Evolutionary conservation across 2,329 filamentous ascomycete species (phyloP), one percentile per base, ranked within the genome.

Genomic region (Aureobasidium sp.): DNA sequence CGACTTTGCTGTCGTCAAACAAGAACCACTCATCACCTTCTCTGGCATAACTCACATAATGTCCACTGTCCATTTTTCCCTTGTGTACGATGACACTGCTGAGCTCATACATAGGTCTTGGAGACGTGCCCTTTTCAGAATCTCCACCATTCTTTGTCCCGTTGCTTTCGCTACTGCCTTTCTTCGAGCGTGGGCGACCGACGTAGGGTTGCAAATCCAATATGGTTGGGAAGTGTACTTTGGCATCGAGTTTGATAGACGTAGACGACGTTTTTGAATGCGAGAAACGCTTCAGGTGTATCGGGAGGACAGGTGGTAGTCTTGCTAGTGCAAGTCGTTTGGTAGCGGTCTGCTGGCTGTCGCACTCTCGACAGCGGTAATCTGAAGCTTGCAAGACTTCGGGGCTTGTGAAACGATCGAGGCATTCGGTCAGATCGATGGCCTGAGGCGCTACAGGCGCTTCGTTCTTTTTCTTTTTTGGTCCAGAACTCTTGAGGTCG

Each of bases 1-100:
- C 90, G 27, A 97, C 93, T 72, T 91, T 91, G 73, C 94, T 92
- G 72, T 97, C 93, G 70, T 97, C 95, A 76, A 97, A 97, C 61
- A 90, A 86, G 74, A 96, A 96, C 93, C 93, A 97, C 82, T 96
- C 71, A 61, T 90, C 88, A 5, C 87, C 89, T 63, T 93, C 88
- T 51, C 90, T 81, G 64, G 89, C 91, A 73, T 95, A 97, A n/a
- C 88, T 90, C 62, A 92, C 86, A 70, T 96, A 97, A 72, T 97
- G 91, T 17, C 92, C 93, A 1, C 90, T 91, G 69, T 97, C 91
- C 62, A 97, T 88, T 74, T 93, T 91, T 57, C 93, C 93, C 64
- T 95, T 90, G 71, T 97, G 93, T 42, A 96, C 92, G 25, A 97
- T 88, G 2, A 96, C 92, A 65, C 89, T 91, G 20, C 92, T 83